These are phyloP conservation scores for Anthostomella pinea DNA, from an alignment of 2,329 filamentous ascomycete species.

Conservation along the genomic window DNA sequence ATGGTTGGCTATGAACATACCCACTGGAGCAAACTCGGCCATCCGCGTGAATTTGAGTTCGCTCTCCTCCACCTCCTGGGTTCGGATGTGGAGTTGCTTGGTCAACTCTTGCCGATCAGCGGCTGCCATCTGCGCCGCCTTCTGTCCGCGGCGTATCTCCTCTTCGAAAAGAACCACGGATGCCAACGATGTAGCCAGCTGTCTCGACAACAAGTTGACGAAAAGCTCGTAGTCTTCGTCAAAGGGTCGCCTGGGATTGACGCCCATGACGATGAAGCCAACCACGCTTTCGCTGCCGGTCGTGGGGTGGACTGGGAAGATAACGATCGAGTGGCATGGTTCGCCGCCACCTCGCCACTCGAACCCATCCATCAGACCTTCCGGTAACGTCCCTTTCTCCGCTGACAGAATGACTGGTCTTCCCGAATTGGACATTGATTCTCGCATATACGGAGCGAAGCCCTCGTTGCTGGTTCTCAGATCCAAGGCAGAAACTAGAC, in stretches of 20 bases:
- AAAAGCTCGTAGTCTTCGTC: constrained; percentile 80
- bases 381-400: constrained; percentile 64
- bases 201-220: constrained; percentile 69
- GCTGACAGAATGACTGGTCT: constrained; percentile 65
- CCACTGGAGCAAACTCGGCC: constrained; percentile 80
- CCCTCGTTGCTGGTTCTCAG: constrained; percentile 67
- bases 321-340: constrained; percentile 65
- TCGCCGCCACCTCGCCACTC: constrained; percentile 70
- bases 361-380: constrained; percentile 62
- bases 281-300: constrained; percentile 67
- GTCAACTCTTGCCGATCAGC: constrained; percentile 75
- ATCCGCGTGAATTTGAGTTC: constrained; percentile 80
- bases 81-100: constrained; percentile 66
- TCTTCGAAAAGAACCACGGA: constrained; percentile 82
- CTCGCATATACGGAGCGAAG: constrained; percentile 72
- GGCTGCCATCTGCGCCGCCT: constrained; percentile 70
- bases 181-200: constrained; percentile 75
- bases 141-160: constrained; percentile 72
- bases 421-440: constrained; percentile 66
- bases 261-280: constrained; percentile 75
- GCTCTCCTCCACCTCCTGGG: constrained; percentile 60
- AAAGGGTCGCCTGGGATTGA: constrained; percentile 75
- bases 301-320: constrained; percentile 77
- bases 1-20: constrained; percentile 79
- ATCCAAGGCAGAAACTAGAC: constrained; percentile 62